Base-by-base conservation (phyloP, 148 eudicot genomes). In the Mesembryanthemum crystallinum region DNA sequence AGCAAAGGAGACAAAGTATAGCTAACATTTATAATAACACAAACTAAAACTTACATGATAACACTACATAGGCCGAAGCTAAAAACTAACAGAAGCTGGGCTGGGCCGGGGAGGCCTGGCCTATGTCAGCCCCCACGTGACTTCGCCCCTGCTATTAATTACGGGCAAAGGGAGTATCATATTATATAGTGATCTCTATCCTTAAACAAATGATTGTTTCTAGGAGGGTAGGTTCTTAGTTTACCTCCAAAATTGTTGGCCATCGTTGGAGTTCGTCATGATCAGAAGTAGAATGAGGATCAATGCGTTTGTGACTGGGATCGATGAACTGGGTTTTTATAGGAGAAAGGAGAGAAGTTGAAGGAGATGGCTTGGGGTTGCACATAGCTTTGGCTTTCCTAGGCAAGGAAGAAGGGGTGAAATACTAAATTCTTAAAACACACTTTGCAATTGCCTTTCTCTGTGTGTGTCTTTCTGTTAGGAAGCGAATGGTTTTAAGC, bases 161-260 rank as follows among this genome's bases (percentile, higher is more conserved):
- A 3, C 6, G 39, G 39, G 6, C 6, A 35, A 6, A 35, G 39
- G 39, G 39, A 18, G 23, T 57, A 57, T 7, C 8, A 7, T 17
- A 20, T 6, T 20, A 17, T 57, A 57, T 17, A 2, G 11, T 45
- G 49, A 45, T 45, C 49, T 45, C 49, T 45, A 45, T 45, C 9
- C 49, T 45, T 45, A 12, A 45, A 13, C 9, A 45, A 13, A 45
- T 8, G 9, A 10, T 1, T 45, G 14, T 8, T 13, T 45, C 12
- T 45, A 12, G 11, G 20, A 64, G 23, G 20, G 8, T 32, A 33
- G 24, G 42, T 30, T 8, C 6, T n/a, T 21, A 37, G 5, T 55
- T 61, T 87, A 92, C 97, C 97, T 92, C 88, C 24, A 83, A 83
- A 68, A 87, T 67, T 25, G 88, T 82, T 52, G 94, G 97, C 94